A percentile compares a stretch with the other conserved stretches of the same genome.
Evolutionary conservation across 2,329 filamentous ascomycete species (phyloP).

Genomic region (Hypoxylon sp.): DNA sequence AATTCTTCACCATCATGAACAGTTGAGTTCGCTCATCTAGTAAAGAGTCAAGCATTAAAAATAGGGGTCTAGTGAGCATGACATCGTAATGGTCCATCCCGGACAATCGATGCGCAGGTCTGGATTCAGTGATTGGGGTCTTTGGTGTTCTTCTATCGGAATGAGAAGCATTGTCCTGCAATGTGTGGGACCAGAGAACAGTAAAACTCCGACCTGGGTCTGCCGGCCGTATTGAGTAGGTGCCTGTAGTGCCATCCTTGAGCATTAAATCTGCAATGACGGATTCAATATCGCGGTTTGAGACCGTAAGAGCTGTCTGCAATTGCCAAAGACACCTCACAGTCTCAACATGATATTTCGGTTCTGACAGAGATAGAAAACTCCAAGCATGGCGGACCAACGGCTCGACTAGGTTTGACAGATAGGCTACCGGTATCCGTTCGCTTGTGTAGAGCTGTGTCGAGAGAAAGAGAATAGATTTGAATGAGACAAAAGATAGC

Average conservation of each 20-base stretch:
- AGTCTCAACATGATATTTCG: constrained; percentile 95
- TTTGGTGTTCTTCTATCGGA: constrained; percentile 60
- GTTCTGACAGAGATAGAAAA: constrained; percentile 83
- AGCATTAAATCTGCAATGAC: constrained; percentile 80
- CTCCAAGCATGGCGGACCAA: constrained; percentile 83
- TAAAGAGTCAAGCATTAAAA: constrained; percentile 85
- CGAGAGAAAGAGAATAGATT: constrained; percentile 70
- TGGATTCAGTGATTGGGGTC: constrained; percentile 55
- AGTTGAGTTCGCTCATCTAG: constrained; percentile 79
- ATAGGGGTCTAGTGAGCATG: constrained; percentile 84
- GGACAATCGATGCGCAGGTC: constrained; percentile 60
- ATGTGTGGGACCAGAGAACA: constrained; percentile 85
- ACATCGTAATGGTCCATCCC: constrained; percentile 76
- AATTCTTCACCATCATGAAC: constrained; percentile 82
- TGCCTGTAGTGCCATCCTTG: constrained; percentile 63
- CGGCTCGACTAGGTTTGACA: constrained; percentile 75
- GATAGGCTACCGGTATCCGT: constrained; percentile 66
- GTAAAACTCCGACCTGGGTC: constrained; percentile 79
- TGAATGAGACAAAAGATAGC: constrained; percentile 69
- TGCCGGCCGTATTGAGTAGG: constrained; percentile 64
- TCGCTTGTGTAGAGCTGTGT: constrained; percentile 69
- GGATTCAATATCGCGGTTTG: constrained; percentile 83
- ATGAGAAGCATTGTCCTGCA: constrained; percentile 70
- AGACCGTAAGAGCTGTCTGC: constrained; percentile 77
- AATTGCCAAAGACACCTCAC: constrained; percentile 89